Conservation (phyloP, 2,329 filamentous ascomycete genomes). For the Coniochaeta sp. region DNA sequence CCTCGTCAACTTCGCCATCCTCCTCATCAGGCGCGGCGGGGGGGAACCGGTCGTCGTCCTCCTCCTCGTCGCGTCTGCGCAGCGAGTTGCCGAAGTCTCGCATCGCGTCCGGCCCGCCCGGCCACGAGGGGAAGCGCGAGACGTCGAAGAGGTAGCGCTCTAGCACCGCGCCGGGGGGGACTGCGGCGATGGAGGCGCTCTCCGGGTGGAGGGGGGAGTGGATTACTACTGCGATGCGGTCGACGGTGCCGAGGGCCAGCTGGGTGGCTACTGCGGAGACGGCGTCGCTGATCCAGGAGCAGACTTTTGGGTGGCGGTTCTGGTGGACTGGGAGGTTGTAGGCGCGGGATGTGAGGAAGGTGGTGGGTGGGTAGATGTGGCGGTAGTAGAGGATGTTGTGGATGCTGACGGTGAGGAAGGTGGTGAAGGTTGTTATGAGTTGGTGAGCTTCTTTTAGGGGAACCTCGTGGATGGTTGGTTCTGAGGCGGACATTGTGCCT, state of each 20-base stretch:
- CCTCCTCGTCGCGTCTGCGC: slow-evolving; percentile 12
- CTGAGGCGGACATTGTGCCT: background rate
- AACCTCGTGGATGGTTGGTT: slow-evolving; percentile 13
- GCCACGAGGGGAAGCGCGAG: slow-evolving; percentile 39
- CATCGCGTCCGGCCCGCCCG: slow-evolving; percentile 23
- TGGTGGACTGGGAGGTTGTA: slow-evolving; percentile 82
- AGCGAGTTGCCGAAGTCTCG: slow-evolving; percentile 15
- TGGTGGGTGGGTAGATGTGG: slow-evolving; percentile 65
- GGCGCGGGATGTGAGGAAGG: slow-evolving; percentile 72
- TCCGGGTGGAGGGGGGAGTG: slow-evolving; percentile 21
- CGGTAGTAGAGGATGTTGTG: slow-evolving; percentile 85
- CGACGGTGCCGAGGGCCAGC: slow-evolving; percentile 49
- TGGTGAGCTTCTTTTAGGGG: slow-evolving; percentile 35
- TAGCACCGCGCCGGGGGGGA: slow-evolving; percentile 31
- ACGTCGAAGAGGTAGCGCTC: slow-evolving; percentile 58
- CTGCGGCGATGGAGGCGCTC: slow-evolving; percentile 7
- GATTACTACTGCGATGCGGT: slow-evolving; percentile 40
- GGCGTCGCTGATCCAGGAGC: slow-evolving; percentile 77
- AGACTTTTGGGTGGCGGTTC: slow-evolving; percentile 77
- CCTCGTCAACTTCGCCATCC: slow-evolving; percentile 5
- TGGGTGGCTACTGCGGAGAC: slow-evolving; percentile 64
- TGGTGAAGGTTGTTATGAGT: slow-evolving; percentile 63
- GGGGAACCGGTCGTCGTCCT: slow-evolving; percentile 7
- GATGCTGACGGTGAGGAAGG: slow-evolving; percentile 74
- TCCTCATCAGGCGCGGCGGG: background rate